Conservation (phyloP, 2,329 filamentous ascomycete species). For the Chaetomium sp. region DNA sequence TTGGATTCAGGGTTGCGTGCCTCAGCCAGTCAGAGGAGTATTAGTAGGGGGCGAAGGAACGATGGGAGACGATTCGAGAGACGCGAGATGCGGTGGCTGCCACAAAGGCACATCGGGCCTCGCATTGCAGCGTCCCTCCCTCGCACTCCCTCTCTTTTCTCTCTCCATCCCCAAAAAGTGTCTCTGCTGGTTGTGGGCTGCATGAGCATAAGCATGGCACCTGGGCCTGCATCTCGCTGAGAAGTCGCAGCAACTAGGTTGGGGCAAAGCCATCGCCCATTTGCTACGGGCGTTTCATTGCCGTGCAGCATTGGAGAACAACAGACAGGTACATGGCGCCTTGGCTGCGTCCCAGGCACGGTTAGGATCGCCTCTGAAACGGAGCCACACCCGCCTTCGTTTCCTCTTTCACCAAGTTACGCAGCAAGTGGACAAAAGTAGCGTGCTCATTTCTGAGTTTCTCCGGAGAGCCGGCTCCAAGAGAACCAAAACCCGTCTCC, state of each 20-base stretch:
- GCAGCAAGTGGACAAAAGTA: neutral
- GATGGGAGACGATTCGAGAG: neutral
- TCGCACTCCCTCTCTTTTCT: too few relatives aligned
- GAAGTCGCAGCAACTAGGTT: neutral
- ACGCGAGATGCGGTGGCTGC: constrained; percentile 3
- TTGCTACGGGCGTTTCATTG: constrained; percentile 6
- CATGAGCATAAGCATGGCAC: neutral
- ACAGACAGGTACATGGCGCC: constrained; percentile 7
- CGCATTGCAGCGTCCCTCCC: constrained; percentile 3
- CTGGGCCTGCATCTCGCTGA: neutral
- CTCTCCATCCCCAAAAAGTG: neutral
- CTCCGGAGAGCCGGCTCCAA: neutral
- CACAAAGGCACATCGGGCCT: constrained; percentile 4
- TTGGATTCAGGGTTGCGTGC: constrained; percentile 6
- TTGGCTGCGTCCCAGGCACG: neutral
- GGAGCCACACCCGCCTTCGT: constrained; percentile 5
- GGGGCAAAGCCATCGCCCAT: neutral
- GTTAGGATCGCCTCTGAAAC: constrained; percentile 1
- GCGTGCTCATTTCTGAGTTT: neutral
- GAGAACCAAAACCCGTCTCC: neutral
- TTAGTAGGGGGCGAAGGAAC: too few relatives aligned
- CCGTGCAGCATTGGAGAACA: constrained; percentile 7
- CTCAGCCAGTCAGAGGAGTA: constrained; percentile 4
- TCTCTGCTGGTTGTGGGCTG: neutral
- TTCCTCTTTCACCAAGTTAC: neutral